Conservation (phyloP, 2,329 filamentous ascomycete genomes). For the Phaeosphaeria sp. region DNA sequence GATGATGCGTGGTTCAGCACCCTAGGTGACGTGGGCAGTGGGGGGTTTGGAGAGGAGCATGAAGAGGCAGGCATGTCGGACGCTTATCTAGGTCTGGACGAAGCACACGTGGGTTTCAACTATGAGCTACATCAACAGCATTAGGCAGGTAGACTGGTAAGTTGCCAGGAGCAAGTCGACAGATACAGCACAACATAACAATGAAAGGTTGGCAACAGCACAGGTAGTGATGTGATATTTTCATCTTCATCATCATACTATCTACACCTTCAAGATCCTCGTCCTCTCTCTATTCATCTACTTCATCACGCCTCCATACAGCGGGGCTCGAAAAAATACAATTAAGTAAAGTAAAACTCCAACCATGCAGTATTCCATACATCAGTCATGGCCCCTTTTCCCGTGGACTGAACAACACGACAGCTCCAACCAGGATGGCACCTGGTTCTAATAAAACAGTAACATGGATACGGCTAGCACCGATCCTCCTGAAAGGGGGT, state of each 20-base stretch:
- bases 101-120: background rate
- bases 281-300: background rate
- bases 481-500: constrained; percentile 42
- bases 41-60: background rate
- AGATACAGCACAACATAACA: background rate
- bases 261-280: background rate
- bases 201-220: background rate
- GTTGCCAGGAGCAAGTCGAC: background rate
- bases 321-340: background rate
- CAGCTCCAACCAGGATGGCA: constrained; percentile 28
- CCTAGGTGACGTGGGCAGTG: background rate
- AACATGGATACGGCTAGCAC: constrained; percentile 41
- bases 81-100: background rate
- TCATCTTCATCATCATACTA: background rate
- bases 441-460: constrained; percentile 36
- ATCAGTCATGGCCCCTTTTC: background rate
- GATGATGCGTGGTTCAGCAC: constrained; percentile 11
- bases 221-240: background rate
- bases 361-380: constrained; percentile 8
- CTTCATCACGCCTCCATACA: background rate
- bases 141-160: too few relatives aligned
- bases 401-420: background rate
- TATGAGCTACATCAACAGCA: background rate
- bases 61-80: background rate
- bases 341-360: constrained; percentile 2